Percentiles rank a stretch among this genome's conserved stretches.
phyloP scores from a whole-genome alignment of 306 rosid species.

The Trifolium subterraneum region DNA sequence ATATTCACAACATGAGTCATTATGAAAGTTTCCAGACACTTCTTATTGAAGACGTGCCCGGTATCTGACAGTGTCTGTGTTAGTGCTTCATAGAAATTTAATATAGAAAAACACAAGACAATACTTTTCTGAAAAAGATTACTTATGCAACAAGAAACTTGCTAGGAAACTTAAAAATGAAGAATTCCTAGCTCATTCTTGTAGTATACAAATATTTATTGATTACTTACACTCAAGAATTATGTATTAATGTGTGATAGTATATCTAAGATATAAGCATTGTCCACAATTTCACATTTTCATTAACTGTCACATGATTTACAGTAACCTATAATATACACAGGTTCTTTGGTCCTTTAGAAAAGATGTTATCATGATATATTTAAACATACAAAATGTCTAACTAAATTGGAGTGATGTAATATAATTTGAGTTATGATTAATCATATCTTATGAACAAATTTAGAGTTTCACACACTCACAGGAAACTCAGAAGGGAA shows the following conservation, averaged over 20 bases:
- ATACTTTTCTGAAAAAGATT: background rate
- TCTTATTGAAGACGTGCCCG: too few species aligned
- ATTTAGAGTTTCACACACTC: constrained; percentile 34
- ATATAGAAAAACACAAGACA: background rate
- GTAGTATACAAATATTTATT: background rate
- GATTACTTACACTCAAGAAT: background rate
- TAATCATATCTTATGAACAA: background rate
- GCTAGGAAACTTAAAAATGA: background rate
- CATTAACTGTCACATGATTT: background rate
- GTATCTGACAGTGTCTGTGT: too few species aligned
- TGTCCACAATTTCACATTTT: background rate
- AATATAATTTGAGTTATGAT: background rate
- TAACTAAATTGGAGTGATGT: background rate
- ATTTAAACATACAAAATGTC: background rate
- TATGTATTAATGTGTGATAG: background rate
- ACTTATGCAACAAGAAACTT: constrained; percentile 13
- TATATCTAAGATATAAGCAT: background rate
- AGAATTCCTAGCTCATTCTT: background rate
- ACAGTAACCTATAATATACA: background rate
- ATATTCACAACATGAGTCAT: background rate
- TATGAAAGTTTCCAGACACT: background rate
- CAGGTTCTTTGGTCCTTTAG: background rate
- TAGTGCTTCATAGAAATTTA: background rate
- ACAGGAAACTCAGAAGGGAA: constrained; percentile 50
- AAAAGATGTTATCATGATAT: background rate